phyloP scores from a whole-genome alignment of 805 yeast genomes.

The Candida montana region DNA sequence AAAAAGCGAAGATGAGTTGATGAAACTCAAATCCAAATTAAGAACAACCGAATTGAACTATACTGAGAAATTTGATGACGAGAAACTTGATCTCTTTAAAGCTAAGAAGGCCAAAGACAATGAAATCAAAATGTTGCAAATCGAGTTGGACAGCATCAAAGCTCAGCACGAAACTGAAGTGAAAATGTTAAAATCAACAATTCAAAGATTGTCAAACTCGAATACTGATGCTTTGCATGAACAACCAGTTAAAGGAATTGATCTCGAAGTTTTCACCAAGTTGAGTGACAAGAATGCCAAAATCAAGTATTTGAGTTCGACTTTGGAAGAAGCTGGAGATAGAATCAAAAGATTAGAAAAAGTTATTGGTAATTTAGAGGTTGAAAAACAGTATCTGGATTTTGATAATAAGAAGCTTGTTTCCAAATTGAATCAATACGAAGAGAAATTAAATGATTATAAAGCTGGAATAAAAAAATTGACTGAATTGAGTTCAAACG shows the following conservation, averaged over 20 bases:
- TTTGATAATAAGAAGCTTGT: constrained; percentile 31
- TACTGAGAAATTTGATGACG: constrained; percentile 31
- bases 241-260: background rate
- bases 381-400: constrained; percentile 25
- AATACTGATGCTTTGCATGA: background rate
- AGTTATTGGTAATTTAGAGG: constrained; percentile 27
- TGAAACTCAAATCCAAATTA: constrained; percentile 30
- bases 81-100: constrained; percentile 31
- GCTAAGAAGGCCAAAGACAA: constrained; percentile 35
- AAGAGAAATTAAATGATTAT: constrained; percentile 28
- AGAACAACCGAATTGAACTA: constrained; percentile 27
- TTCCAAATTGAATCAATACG: constrained; percentile 24
- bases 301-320: constrained; percentile 20
- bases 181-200: constrained; percentile 27
- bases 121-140: constrained; percentile 30
- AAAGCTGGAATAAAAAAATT: constrained; percentile 18
- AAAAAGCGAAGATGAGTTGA: constrained; percentile 34
- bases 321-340: constrained; percentile 20
- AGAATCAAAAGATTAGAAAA: constrained; percentile 28
- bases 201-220: constrained; percentile 11
- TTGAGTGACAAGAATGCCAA: constrained; percentile 22
- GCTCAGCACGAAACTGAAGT: constrained; percentile 33
- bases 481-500: constrained; percentile 7
- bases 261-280: constrained; percentile 24
- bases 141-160: constrained; percentile 34